Base-by-base conservation (phyloP, 495 filamentous ascomycete species). In the Paragyromitra xinjiangensis region DNA sequence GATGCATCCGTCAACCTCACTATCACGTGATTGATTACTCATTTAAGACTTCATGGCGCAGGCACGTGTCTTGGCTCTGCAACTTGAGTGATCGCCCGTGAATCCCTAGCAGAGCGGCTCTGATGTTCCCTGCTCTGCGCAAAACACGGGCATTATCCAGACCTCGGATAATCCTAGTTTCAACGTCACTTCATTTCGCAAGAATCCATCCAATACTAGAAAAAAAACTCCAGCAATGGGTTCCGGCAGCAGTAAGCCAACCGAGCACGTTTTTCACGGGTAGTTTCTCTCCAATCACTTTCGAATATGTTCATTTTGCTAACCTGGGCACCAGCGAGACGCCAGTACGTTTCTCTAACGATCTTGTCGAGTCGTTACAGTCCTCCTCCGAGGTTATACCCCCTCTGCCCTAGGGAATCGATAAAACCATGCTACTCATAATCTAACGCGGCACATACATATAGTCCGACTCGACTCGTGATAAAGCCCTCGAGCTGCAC, bases 391-490 rank as follows among this genome's bases (percentile, higher is more conserved):
- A 98, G 90, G 95, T 97, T 86, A 81, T 64, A 26, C 68, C 64
- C 50, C 65, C 74, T 59, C 69, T 71, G 51, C 39, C 55, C 7
- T 37, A 59, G 59, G 9, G 45, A 24, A 40, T 53, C 63, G 39
- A 53, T 55, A 67, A 65, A 68, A 64, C 12, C 58, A 40, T 53
- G 29, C 14, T 34, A 34, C 3, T 22, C 50, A 66, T 53, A 48
- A 45, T 62, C 53, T 67, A 42, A 71, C 34, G 42, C 55, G 61
- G 63, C 48, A 22, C 64, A 50, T 9, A 48, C 26, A 34, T 56
- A 73, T 84, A 97, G 94, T 93, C 91, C 84, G 93, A 99, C 85
- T 89, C 91, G 61, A 93, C 93, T 75, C 94, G 95, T 81, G 86
- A 90, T 79, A 92, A 92, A 84, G 84, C 89, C 84, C 85, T 93